These are phyloP conservation scores for Parachaetomium inaequale DNA, from an alignment of 495 filamentous ascomycete species.

Conservation along the genomic window DNA sequence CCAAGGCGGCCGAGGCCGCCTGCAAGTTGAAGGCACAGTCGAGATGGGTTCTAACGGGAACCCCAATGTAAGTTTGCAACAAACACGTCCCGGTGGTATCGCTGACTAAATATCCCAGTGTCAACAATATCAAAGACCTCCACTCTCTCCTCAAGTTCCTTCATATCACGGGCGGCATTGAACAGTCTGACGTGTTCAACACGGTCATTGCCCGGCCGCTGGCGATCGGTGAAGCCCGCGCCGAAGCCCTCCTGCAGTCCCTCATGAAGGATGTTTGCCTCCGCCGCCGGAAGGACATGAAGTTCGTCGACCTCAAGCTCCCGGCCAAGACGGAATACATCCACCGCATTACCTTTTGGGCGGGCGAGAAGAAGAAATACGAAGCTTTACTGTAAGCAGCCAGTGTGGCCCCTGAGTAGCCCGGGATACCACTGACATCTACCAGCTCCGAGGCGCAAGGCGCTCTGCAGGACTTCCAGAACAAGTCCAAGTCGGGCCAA, in stretches of 20 bases:
- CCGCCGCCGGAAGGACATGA: conserved; percentile 84
- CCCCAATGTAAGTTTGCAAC: conserved; percentile 55
- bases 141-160: conserved; percentile 80
- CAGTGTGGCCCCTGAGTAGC: not conserved
- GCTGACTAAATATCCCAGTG: conserved; percentile 28
- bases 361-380: conserved; percentile 77
- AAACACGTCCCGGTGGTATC: not conserved
- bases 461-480: conserved; percentile 59
- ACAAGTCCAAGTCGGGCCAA: conserved; percentile 35
- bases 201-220: conserved; percentile 69
- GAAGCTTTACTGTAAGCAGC: conserved; percentile 59
- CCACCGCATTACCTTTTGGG: conserved; percentile 70
- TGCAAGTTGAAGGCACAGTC: conserved; percentile 63
- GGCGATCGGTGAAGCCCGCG: conserved; percentile 46
- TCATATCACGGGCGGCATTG: conserved; percentile 70
- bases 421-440: conserved; percentile 23
- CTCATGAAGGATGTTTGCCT: conserved; percentile 82
- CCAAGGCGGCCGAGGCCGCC: conserved; percentile 67
- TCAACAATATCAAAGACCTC: conserved; percentile 78
- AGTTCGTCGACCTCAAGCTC: conserved; percentile 77
- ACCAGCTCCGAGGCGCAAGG: conserved; percentile 69
- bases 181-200: conserved; percentile 72
- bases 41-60: conserved; percentile 81
- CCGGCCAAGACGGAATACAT: conserved; percentile 76
- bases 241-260: conserved; percentile 64